phyloP scores from a whole-genome alignment of 164 flowering plant species.

The grape (Vitis vinifera) region ASM3070453v1 NC_081823.1:4920001-4920500 shows the following conservation, averaged over 20 bases:
- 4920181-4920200: conserved; percentile 25
- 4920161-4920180: conserved; percentile 21
- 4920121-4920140: conserved; percentile 29
- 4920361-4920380: too few species aligned
- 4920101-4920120: conserved; percentile 51
- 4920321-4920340: too few species aligned
- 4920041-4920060: conserved; percentile 13
- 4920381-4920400: too few species aligned
- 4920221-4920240: conserved; percentile 36
- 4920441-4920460: too few species aligned
- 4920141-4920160: conserved; percentile 7
- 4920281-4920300: conserved; percentile 27
- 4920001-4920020: conserved; percentile 5
- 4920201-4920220: conserved; percentile 33
- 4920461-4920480: too few species aligned
- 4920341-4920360: too few species aligned
- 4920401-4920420: too few species aligned
- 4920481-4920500: too few species aligned
- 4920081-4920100: conserved; percentile 21
- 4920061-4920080: conserved; percentile 11
- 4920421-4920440: too few species aligned
- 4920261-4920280: conserved; percentile 13
- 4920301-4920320: too few species aligned
- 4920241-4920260: conserved; percentile 14
- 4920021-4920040: conserved; percentile 25